phyloP scores from a whole-genome alignment of 768 basidiomycete genomes.

The Terana coerulea region DNA sequence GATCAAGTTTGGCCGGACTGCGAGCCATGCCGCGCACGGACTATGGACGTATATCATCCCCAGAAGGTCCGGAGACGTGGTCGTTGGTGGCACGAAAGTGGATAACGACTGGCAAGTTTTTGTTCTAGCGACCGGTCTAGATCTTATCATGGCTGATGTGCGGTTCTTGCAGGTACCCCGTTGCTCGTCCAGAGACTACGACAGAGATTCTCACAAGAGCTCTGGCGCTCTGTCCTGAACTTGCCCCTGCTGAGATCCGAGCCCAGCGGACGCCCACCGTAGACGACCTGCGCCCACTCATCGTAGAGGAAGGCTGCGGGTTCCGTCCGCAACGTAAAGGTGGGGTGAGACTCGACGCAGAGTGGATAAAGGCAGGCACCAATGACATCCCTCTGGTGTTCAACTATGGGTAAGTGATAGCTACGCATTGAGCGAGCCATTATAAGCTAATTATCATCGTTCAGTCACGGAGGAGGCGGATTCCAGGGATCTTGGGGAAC shows the following conservation, averaged over 20 bases:
- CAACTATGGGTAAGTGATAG: constrained; percentile 56
- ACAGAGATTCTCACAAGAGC: constrained; percentile 50
- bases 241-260: constrained; percentile 26
- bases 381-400: constrained; percentile 47
- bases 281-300: constrained; percentile 35
- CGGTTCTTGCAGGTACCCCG: constrained; percentile 48
- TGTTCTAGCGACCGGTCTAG: background rate
- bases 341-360: constrained; percentile 58
- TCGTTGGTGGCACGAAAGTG: constrained; percentile 59
- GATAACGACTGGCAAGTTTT: constrained; percentile 55
- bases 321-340: constrained; percentile 64
- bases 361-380: constrained; percentile 33
- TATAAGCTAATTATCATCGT: background rate
- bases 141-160: background rate
- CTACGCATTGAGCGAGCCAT: background rate
- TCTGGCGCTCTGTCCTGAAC: constrained; percentile 29
- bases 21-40: constrained; percentile 35
- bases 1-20: constrained; percentile 48
- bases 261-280: constrained; percentile 27
- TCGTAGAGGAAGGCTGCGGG: constrained; percentile 49
- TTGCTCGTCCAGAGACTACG: constrained; percentile 59
- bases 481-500: constrained; percentile 67
- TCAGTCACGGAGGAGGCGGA: constrained; percentile 62
- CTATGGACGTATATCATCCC: constrained; percentile 64
- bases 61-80: constrained; percentile 49